A percentile compares a stretch with the other conserved stretches of the same genome.
Evolutionary conservation across 768 basidiomycete species (phyloP).

Genomic region (Suillus americanus): DNA sequence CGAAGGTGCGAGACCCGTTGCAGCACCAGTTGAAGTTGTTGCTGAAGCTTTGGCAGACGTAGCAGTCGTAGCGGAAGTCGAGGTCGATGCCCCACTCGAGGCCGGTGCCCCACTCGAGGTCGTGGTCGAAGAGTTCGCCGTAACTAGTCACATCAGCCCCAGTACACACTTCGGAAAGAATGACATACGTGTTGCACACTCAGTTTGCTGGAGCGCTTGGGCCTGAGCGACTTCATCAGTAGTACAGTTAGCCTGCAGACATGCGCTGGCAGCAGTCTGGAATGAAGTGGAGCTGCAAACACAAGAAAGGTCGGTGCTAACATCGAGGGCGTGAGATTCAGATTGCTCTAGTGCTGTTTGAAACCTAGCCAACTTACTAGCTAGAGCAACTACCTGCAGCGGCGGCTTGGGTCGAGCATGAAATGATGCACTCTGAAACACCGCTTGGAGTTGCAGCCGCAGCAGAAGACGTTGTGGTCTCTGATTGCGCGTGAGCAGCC

Average conservation of each 20-base stretch:
- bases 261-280: slow-evolving; percentile 33
- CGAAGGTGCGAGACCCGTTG: slow-evolving; percentile 14
- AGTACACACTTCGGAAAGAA: neutral
- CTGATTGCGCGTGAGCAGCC: slow-evolving; percentile 22
- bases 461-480: neutral
- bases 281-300: slow-evolving; percentile 39
- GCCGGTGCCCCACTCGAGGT: neutral
- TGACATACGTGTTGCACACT: slow-evolving; percentile 33
- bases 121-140: neutral
- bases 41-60: neutral
- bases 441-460: slow-evolving; percentile 3
- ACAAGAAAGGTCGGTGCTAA: slow-evolving; percentile 41
- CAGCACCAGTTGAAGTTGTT: slow-evolving; percentile 14
- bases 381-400: neutral
- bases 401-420: slow-evolving; percentile 10
- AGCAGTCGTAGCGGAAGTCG: neutral
- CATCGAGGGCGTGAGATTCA: neutral
- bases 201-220: slow-evolving; percentile 22
- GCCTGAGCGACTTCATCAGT: slow-evolving; percentile 32
- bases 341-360: neutral
- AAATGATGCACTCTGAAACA: slow-evolving; percentile 10
- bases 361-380: slow-evolving; percentile 14
- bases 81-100: neutral
- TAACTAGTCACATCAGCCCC: slow-evolving; percentile 5
- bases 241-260: slow-evolving; percentile 37